phyloP scores from a whole-genome alignment of 2,329 filamentous ascomycete species.

The Cadophora luteo-olivacea region DNA sequence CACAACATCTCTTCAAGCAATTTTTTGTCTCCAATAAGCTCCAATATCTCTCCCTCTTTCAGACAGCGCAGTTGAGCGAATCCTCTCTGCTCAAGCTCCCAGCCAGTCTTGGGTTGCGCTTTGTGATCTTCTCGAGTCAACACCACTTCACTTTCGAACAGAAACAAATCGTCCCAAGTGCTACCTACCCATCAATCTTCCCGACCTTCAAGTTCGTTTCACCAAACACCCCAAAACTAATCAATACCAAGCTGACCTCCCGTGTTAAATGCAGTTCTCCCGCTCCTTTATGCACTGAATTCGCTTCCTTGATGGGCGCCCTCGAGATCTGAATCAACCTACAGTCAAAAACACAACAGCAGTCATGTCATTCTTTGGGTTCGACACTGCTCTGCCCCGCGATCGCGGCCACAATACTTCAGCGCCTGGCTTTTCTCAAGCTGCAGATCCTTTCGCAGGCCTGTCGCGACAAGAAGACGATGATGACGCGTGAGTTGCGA shows the following conservation, averaged over 20 bases:
- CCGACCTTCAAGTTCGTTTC: conserved; percentile 27
- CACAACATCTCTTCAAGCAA: conserved; percentile 3
- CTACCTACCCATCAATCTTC: conserved; percentile 10
- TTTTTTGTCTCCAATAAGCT: background rate
- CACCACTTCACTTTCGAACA: conserved; percentile 15
- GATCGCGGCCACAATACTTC: conserved; percentile 69
- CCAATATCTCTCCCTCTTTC: background rate
- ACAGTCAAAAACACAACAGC: conserved; percentile 7
- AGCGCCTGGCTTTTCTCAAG: conserved; percentile 82
- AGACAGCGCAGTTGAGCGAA: conserved; percentile 2
- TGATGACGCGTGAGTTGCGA: conserved; percentile 48
- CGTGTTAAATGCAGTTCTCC: conserved; percentile 3
- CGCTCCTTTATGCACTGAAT: conserved; percentile 6
- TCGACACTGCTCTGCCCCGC: conserved; percentile 72
- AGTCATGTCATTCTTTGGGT: conserved; percentile 90
- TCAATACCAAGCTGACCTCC: conserved; percentile 23
- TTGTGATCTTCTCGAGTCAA: conserved; percentile 7
- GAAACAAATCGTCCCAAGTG: conserved; percentile 13
- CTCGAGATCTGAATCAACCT: conserved; percentile 8
- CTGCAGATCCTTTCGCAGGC: conserved; percentile 86
- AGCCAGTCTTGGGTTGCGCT: background rate
- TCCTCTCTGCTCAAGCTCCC: background rate
- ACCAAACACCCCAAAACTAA: conserved; percentile 20
- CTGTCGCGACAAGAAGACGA: conserved; percentile 66
- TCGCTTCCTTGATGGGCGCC: conserved; percentile 14